These are phyloP conservation scores for Daldinia loculata DNA, from an alignment of 495 filamentous ascomycete species.

Conservation along the genomic window DNA sequence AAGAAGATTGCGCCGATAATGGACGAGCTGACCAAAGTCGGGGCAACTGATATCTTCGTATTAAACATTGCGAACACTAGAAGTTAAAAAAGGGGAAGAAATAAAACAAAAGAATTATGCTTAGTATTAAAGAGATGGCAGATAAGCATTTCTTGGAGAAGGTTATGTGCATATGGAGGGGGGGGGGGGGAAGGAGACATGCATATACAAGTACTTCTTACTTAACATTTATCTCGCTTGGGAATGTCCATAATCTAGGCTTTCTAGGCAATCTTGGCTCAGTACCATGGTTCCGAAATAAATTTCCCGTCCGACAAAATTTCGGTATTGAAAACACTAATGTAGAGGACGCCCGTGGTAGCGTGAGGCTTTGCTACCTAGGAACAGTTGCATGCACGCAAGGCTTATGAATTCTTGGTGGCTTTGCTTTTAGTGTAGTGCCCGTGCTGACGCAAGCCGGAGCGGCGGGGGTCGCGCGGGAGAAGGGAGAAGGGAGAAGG, in stretches of 20 bases:
- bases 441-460: conserved; percentile 26
- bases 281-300: conserved; percentile 3
- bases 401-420: conserved; percentile 1
- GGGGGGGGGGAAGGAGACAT: background rate
- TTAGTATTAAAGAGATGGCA: background rate
- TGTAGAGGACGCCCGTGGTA: background rate
- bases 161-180: background rate
- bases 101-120: background rate
- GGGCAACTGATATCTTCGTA: conserved; percentile 89
- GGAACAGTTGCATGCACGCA: background rate
- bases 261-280: background rate
- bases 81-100: conserved; percentile 17
- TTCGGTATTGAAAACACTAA: background rate
- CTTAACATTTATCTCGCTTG: conserved; percentile 10
- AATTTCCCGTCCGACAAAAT: background rate
- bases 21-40: conserved; percentile 82
- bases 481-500: conserved; percentile 5
- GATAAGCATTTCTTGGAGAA: background rate
- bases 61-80: conserved; percentile 88
- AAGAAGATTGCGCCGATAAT: conserved; percentile 87
- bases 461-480: conserved; percentile 30
- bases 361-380: background rate
- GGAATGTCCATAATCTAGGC: background rate
- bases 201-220: conserved; percentile 5
- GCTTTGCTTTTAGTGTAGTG: background rate